Evolutionary conservation across 768 basidiomycete species (phyloP).

Genomic region (Phaeotremella skinneri): DNA sequence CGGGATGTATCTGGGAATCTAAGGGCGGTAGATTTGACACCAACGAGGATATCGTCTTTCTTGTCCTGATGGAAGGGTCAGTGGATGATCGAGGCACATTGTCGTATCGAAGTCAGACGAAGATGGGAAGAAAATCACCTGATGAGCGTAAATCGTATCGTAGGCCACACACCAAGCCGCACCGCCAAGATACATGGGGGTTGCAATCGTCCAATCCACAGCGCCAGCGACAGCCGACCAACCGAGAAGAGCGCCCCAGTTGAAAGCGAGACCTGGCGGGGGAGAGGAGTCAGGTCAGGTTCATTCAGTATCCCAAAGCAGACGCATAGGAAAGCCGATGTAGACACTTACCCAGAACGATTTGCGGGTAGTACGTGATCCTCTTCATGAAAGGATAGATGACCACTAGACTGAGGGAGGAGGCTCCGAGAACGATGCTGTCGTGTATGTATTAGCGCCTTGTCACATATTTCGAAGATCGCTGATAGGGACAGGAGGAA

Average conservation of each 20-base stretch:
- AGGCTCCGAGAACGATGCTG: conserved; percentile 87
- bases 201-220: conserved; percentile 75
- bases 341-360: conserved; percentile 70
- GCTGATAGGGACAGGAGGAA: not conserved
- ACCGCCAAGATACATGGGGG: conserved; percentile 86
- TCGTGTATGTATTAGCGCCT: not conserved
- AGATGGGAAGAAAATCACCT: conserved; percentile 57
- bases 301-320: conserved; percentile 1
- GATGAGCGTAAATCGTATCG: conserved; percentile 97
- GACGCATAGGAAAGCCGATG: not conserved
- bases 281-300: not conserved
- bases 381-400: conserved; percentile 97
- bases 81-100: conserved; percentile 1
- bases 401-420: conserved; percentile 80
- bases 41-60: conserved; percentile 76
- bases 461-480: not conserved
- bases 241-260: conserved; percentile 94
- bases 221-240: conserved; percentile 88
- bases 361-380: conserved; percentile 93
- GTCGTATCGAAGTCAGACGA: not conserved
- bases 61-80: conserved; percentile 67
- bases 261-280: conserved; percentile 78
- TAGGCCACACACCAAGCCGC: conserved; percentile 93
- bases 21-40: conserved; percentile 90
- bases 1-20: conserved; percentile 78